Evolutionary conservation across 148 eudicot species (phyloP).

Genomic region (Amaranthus hypochondriacus): DNA sequence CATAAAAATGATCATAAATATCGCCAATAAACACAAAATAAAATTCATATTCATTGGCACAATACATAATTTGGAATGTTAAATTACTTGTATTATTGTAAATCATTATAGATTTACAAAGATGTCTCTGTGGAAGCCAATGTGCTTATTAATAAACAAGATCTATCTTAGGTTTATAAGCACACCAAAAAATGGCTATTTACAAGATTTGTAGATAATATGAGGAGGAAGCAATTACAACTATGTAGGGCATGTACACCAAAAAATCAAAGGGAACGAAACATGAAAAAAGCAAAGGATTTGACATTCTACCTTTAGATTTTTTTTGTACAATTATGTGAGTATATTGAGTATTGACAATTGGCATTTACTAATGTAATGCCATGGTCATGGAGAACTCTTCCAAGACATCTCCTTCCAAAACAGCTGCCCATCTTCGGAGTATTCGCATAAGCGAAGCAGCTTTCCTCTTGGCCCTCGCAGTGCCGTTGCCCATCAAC

Average conservation of each 20-base stretch:
- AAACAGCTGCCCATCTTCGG: constrained; percentile 81
- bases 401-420: constrained; percentile 38
- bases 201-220: constrained; percentile 10
- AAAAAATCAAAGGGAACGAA: constrained; percentile 7
- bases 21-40: no score
- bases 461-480: constrained; percentile 70
- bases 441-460: constrained; percentile 72
- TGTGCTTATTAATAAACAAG: neutral
- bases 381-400: constrained; percentile 39
- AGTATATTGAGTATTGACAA: neutral
- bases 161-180: constrained; percentile 9
- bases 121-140: no score
- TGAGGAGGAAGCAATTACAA: constrained; percentile 13
- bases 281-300: neutral
- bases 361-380: constrained; percentile 10
- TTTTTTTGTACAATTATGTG: constrained; percentile 30
- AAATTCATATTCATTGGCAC: no score
- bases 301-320: constrained; percentile 14
- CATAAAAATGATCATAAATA: no score
- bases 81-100: no score
- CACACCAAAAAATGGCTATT: constrained; percentile 11
- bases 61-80: no score
- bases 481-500: constrained; percentile 67
- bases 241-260: constrained; percentile 16
- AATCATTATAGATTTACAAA: no score